These are phyloP conservation scores for Skeletonema grethae DNA, from an alignment of 108 stramenopile genomes.

Conservation along the genomic window DNA sequence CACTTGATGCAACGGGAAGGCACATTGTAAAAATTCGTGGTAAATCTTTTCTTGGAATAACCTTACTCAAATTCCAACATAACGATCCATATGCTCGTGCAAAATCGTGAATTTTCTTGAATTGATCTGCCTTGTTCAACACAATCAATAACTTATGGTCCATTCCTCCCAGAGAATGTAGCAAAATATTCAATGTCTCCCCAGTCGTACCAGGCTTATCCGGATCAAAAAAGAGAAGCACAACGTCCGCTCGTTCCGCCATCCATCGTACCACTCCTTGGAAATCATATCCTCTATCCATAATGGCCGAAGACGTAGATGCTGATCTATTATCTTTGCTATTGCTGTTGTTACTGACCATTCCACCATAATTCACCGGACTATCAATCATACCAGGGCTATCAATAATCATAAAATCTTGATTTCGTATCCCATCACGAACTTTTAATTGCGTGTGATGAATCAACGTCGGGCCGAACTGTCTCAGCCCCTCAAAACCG, in stretches of 20 bases:
- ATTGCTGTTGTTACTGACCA: slow-evolving; percentile 11
- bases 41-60: slow-evolving; percentile 93
- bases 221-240: slow-evolving; percentile 98
- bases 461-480: slow-evolving; percentile 95
- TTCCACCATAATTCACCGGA: slow-evolving; percentile 55
- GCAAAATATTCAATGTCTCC: slow-evolving; percentile 94
- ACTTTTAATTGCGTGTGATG: slow-evolving; percentile 97
- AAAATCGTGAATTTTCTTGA: slow-evolving; percentile 97
- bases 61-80: slow-evolving; percentile 99
- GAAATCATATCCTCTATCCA: slow-evolving; percentile 99
- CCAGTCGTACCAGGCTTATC: slow-evolving; percentile 97
- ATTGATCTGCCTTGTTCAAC: slow-evolving; percentile 95
- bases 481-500: slow-evolving; percentile 90
- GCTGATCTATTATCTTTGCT: background rate
- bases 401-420: slow-evolving; percentile 91
- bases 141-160: slow-evolving; percentile 99
- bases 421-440: slow-evolving; percentile 53
- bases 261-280: slow-evolving; percentile 95
- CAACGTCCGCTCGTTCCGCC: slow-evolving; percentile 97
- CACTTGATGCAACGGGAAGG: slow-evolving; percentile 58
- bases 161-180: slow-evolving; percentile 93
- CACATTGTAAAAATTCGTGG: slow-evolving; percentile 99
- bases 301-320: slow-evolving; percentile 28
- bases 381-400: slow-evolving; percentile 99
- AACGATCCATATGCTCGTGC: slow-evolving; percentile 98